Percentiles rank a stretch among this genome's conserved stretches.
Conservation (phyloP, 2,329 filamentous ascomycete species). For the Neocucurbitaria cava region DNA sequence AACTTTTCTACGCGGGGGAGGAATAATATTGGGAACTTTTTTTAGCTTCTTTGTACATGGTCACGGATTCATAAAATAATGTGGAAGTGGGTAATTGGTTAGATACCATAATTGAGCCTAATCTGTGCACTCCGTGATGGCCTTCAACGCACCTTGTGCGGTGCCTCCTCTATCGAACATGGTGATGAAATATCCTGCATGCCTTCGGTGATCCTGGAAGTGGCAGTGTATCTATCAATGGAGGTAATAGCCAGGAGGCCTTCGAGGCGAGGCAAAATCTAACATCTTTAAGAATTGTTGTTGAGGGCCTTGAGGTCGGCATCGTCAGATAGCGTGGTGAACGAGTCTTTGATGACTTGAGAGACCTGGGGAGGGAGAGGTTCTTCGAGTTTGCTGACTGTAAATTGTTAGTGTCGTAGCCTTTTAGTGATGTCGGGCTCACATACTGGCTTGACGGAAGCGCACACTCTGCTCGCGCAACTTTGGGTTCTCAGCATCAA, state of each 20-base stretch:
- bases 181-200: background rate
- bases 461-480: constrained; percentile 77
- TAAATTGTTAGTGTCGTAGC: constrained; percentile 9
- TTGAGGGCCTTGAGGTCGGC: constrained; percentile 70
- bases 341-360: constrained; percentile 73
- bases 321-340: constrained; percentile 64
- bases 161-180: too few species aligned
- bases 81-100: background rate
- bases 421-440: constrained; percentile 48
- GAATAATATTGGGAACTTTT: constrained; percentile 4
- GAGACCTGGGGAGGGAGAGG: constrained; percentile 69
- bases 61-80: constrained; percentile 1
- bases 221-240: background rate
- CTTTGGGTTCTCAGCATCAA: constrained; percentile 73
- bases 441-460: constrained; percentile 67
- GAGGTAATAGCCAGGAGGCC: background rate
- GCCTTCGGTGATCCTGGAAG: background rate
- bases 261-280: too few species aligned
- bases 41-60: constrained; percentile 23
- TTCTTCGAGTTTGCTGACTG: constrained; percentile 50
- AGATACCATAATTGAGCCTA: background rate
- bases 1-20: background rate
- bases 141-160: background rate
- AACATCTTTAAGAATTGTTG: constrained; percentile 70
- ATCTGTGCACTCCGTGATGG: background rate